Percentiles rank a stretch among this genome's conserved stretches.
These are phyloP conservation scores for Metschnikowia bowlesiae DNA, from an alignment of 805 yeast genomes.

Conservation along the genomic window DNA sequence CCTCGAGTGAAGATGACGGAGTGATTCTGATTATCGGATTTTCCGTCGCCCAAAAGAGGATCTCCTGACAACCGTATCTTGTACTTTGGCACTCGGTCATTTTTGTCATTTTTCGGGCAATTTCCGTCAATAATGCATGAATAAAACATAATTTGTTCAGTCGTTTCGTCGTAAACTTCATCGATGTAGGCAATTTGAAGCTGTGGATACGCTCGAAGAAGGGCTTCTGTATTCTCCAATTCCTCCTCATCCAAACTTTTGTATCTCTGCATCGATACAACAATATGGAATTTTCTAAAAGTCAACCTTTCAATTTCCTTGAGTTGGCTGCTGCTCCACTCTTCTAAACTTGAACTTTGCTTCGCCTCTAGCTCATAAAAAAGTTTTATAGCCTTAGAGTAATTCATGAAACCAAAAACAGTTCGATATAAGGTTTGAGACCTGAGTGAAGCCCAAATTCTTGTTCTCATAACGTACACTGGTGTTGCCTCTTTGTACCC, in stretches of 20 bases:
- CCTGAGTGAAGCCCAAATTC: slow-evolving; percentile 98
- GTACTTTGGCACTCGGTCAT: slow-evolving; percentile 61
- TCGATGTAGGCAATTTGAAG: slow-evolving; percentile 89
- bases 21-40: slow-evolving; percentile 83
- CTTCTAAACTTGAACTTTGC: slow-evolving; percentile 31
- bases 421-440: slow-evolving; percentile 96
- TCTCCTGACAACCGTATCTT: slow-evolving; percentile 77
- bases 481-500: slow-evolving; percentile 98
- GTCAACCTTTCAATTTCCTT: slow-evolving; percentile 51
- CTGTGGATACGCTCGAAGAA: slow-evolving; percentile 80
- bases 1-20: slow-evolving; percentile 77
- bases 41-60: slow-evolving; percentile 85
- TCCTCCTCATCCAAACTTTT: slow-evolving; percentile 69
- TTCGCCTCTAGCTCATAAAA: slow-evolving; percentile 93
- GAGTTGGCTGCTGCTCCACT: slow-evolving; percentile 7
- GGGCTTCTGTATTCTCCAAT: slow-evolving; percentile 73
- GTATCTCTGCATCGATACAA: slow-evolving; percentile 85
- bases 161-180: slow-evolving; percentile 73
- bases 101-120: slow-evolving; percentile 55
- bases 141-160: slow-evolving; percentile 59
- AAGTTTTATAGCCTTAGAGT: slow-evolving; percentile 91
- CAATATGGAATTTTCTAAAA: slow-evolving; percentile 72
- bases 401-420: slow-evolving; percentile 97
- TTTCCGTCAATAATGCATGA: slow-evolving; percentile 80
- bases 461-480: slow-evolving; percentile 89